Evolutionary conservation across 495 filamentous ascomycete species (phyloP).

Genomic region (Penicillium dipodomyicola): DNA sequence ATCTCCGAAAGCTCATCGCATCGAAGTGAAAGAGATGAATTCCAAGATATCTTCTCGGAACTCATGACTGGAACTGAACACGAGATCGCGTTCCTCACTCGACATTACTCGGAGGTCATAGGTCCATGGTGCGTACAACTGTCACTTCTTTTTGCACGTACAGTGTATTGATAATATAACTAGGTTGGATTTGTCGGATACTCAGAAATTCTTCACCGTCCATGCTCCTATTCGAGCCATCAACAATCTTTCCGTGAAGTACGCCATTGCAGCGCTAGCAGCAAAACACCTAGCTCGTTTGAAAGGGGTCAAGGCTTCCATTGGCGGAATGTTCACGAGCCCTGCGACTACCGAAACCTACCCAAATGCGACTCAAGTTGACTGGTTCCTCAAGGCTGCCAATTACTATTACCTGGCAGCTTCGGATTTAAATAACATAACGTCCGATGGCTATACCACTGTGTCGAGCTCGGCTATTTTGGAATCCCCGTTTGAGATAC

Average conservation of each 20-base stretch:
- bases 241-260: conserved; percentile 32
- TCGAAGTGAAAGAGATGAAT: conserved; percentile 36
- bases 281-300: conserved; percentile 44
- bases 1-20: conserved; percentile 24
- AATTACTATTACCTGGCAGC: conserved; percentile 44
- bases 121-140: conserved; percentile 35
- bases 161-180: conserved; percentile 8
- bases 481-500: conserved; percentile 35
- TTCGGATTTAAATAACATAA: conserved; percentile 28
- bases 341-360: conserved; percentile 40
- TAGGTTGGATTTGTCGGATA: conserved; percentile 44
- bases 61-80: conserved; percentile 43
- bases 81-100: conserved; percentile 40
- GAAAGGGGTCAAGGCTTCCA: conserved; percentile 31
- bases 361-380: conserved; percentile 35
- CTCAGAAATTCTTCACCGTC: conserved; percentile 38
- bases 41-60: conserved; percentile 43
- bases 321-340: conserved; percentile 29
- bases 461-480: conserved; percentile 39
- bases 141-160: not conserved
- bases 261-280: conserved; percentile 38
- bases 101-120: conserved; percentile 38
- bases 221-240: conserved; percentile 42
- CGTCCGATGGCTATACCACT: conserved; percentile 34
- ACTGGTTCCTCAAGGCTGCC: conserved; percentile 45